Percentiles rank a stretch among this genome's conserved stretches.
Evolutionary conservation across 345 rosid species (phyloP).

Genomic region (Litchi chinensis): DNA sequence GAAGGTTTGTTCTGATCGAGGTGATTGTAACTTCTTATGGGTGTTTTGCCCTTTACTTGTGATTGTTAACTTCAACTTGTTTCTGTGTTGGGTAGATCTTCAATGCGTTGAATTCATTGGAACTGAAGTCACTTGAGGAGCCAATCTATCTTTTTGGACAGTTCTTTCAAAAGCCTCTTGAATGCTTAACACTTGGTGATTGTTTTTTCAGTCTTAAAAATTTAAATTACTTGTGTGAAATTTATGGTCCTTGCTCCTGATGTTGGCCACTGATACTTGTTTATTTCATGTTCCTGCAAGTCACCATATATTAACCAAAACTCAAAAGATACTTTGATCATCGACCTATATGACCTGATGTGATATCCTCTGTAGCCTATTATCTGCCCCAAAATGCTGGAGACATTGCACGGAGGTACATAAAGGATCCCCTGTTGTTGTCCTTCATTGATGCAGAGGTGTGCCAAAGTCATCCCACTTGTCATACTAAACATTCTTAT

Average conservation of each 20-base stretch:
- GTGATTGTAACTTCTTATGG: slow-evolving; percentile 21
- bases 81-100: slow-evolving; percentile 56
- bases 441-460: slow-evolving; percentile 99
- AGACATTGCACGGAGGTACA: slow-evolving; percentile 81
- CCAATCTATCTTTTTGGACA: slow-evolving; percentile 94
- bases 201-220: slow-evolving; percentile 14
- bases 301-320: not conserved
- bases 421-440: slow-evolving; percentile 79
- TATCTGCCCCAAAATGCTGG: slow-evolving; percentile 93
- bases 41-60: slow-evolving; percentile 10
- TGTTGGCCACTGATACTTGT: not conserved
- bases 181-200: slow-evolving; percentile 87
- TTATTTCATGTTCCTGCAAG: slow-evolving; percentile 1
- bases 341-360: not conserved
- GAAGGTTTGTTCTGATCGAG: slow-evolving; percentile 63
- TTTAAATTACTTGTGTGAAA: slow-evolving; percentile 5
- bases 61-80: slow-evolving; percentile 23
- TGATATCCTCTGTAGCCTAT: slow-evolving; percentile 57
- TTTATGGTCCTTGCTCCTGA: slow-evolving; percentile 3
- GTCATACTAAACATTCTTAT: not conserved
- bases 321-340: not conserved
- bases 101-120: slow-evolving; percentile 86
- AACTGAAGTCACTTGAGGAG: slow-evolving; percentile 92
- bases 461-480: slow-evolving; percentile 23
- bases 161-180: slow-evolving; percentile 87